phyloP scores from a whole-genome alignment of 768 basidiomycete genomes.

The Serendipita vermifera region DNA sequence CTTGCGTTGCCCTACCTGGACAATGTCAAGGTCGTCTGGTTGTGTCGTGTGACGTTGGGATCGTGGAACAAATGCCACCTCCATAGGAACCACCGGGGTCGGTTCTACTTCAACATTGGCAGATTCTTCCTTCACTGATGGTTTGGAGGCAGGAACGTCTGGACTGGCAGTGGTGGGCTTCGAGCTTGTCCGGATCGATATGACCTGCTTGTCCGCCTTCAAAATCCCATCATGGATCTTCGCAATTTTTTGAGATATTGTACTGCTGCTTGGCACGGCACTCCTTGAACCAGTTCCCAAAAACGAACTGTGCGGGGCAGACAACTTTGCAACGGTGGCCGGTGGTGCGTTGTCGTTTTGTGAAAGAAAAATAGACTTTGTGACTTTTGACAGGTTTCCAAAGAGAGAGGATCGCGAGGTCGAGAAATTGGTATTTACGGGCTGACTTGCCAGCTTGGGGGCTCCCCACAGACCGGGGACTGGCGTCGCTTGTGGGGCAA shows the following conservation, averaged over 20 bases:
- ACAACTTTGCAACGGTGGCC: no score
- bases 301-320: no score
- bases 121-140: slow-evolving; percentile 26
- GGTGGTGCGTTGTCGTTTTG: no score
- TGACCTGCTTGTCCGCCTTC: not conserved
- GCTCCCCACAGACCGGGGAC: slow-evolving; percentile 50
- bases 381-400: no score
- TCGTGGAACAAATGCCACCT: slow-evolving; percentile 68
- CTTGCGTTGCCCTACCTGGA: slow-evolving; percentile 53
- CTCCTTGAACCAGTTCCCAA: no score
- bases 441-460: no score
- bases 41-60: slow-evolving; percentile 34
- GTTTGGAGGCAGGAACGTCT: slow-evolving; percentile 8
- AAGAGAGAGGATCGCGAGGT: no score
- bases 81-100: slow-evolving; percentile 30
- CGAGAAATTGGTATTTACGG: no score
- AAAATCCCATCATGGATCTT: slow-evolving; percentile 8
- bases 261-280: slow-evolving; percentile 29
- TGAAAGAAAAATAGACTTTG: no score
- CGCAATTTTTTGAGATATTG: slow-evolving; percentile 21
- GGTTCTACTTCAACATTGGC: not conserved
- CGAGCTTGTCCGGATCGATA: not conserved
- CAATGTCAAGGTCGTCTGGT: slow-evolving; percentile 45
- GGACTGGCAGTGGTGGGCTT: slow-evolving; percentile 9
- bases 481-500: slow-evolving; percentile 49